These are phyloP conservation scores for Dillenia turbinata DNA, from an alignment of 164 flowering plant species.

Conservation along the genomic window DNA sequence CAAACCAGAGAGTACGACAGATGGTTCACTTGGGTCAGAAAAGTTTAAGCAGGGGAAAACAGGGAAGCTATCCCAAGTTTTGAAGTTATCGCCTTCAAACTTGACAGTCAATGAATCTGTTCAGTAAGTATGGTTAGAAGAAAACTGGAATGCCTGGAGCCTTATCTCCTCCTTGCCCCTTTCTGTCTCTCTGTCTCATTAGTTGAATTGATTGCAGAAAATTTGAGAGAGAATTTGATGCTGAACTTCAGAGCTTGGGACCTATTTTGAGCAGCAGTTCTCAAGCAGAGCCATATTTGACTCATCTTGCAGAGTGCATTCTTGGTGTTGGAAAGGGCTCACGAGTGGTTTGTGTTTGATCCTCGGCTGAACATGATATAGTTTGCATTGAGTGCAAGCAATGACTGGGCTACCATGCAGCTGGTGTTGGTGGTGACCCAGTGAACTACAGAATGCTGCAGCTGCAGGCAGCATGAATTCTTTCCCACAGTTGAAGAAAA, in stretches of 20 bases:
- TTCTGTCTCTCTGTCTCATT: not conserved
- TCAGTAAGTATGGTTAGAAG: slow-evolving; percentile 44
- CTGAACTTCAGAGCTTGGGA: slow-evolving; percentile 76
- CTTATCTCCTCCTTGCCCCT: too few species aligned
- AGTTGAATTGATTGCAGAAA: slow-evolving; percentile 44
- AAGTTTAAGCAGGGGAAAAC: slow-evolving; percentile 37
- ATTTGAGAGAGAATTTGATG: slow-evolving; percentile 83
- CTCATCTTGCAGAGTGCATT: slow-evolving; percentile 94
- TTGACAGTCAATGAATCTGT: slow-evolving; percentile 55
- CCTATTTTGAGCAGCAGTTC: slow-evolving; percentile 75
- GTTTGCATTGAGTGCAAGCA: too few species aligned
- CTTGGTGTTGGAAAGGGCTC: slow-evolving; percentile 67
- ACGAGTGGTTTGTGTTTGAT: slow-evolving; percentile 5
- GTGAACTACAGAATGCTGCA: too few species aligned
- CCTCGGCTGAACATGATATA: too few species aligned
- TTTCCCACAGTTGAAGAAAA: too few species aligned
- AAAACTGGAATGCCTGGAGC: not conserved
- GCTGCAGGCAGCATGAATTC: too few species aligned
- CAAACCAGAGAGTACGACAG: slow-evolving; percentile 25
- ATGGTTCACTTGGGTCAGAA: slow-evolving; percentile 15
- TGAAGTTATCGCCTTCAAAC: slow-evolving; percentile 33
- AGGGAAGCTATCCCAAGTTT: slow-evolving; percentile 28
- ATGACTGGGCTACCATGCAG: too few species aligned
- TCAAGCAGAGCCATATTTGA: slow-evolving; percentile 86
- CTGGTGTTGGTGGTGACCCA: too few species aligned